phyloP scores from a whole-genome alignment of 2,329 filamentous ascomycete species.

The Alternaria arborescens region DNA sequence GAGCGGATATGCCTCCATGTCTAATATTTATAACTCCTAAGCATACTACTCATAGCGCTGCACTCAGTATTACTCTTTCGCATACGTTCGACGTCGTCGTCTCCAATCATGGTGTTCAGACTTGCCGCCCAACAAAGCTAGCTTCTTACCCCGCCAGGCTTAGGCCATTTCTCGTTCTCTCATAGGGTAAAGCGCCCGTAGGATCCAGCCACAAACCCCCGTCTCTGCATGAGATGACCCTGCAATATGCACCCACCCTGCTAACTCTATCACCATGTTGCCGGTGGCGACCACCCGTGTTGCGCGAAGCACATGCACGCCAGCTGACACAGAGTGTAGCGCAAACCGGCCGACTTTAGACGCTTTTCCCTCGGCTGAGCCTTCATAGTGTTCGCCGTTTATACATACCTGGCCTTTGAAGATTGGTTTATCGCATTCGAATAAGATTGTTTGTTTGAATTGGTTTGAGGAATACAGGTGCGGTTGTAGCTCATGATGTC shows the following conservation, averaged over 20 bases:
- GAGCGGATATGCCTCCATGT: neutral
- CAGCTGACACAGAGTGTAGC: neutral
- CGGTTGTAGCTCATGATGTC: neutral
- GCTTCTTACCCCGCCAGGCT: constrained; percentile 1
- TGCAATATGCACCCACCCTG: neutral
- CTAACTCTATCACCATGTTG: neutral
- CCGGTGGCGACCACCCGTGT: neutral
- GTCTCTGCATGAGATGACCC: neutral
- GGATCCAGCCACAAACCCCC: neutral
- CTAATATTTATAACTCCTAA: neutral
- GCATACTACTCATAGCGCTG: neutral
- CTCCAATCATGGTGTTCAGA: neutral
- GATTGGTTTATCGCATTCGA: neutral
- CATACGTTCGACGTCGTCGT: neutral
- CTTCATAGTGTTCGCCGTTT: neutral
- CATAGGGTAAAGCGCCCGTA: constrained; percentile 1
- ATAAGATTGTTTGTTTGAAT: neutral
- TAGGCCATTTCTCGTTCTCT: neutral
- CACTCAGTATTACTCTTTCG: neutral
- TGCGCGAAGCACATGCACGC: neutral
- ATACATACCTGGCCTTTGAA: neutral
- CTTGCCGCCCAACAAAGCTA: constrained; percentile 3
- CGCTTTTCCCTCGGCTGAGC: neutral
- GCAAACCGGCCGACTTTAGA: neutral
- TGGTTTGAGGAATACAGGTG: no score